These are phyloP conservation scores for Tetrapisispora arboricola DNA, from an alignment of 805 yeast species.

Conservation along the genomic window DNA sequence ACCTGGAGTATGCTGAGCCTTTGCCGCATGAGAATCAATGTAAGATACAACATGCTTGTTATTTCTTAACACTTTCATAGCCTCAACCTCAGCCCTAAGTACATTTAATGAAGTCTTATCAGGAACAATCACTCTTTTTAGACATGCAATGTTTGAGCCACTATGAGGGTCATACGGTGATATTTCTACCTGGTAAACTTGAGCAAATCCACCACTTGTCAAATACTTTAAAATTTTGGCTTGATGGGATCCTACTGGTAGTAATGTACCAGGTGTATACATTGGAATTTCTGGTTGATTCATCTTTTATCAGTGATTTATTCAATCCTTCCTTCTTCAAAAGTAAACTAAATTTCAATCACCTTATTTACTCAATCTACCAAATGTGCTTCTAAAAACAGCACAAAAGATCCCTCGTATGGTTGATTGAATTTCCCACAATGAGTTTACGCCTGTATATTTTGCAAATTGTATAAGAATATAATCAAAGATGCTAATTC, in stretches of 20 bases:
- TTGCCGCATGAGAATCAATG: slow-evolving; percentile 90
- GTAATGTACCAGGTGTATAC: slow-evolving; percentile 64
- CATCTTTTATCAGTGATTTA: too few species aligned
- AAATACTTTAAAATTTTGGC: slow-evolving; percentile 61
- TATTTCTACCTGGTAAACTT: slow-evolving; percentile 73
- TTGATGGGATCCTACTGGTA: slow-evolving; percentile 77
- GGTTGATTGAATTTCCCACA: too few species aligned
- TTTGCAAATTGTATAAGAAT: too few species aligned
- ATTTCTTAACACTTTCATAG: slow-evolving; percentile 83
- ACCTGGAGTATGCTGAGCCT: slow-evolving; percentile 31
- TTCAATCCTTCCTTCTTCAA: too few species aligned
- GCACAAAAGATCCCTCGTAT: too few species aligned
- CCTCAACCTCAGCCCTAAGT: slow-evolving; percentile 90
- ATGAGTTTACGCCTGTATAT: too few species aligned
- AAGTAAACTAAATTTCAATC: too few species aligned
- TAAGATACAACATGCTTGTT: slow-evolving; percentile 76
- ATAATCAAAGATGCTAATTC: too few species aligned
- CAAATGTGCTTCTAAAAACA: too few species aligned
- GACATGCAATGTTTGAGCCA: slow-evolving; percentile 58
- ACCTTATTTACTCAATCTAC: too few species aligned
- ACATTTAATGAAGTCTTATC: slow-evolving; percentile 74
- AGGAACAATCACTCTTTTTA: slow-evolving; percentile 90
- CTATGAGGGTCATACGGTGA: slow-evolving; percentile 47
- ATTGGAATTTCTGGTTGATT: slow-evolving; percentile 49
- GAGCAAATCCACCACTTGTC: slow-evolving; percentile 93